Evolutionary conservation across 2,329 filamentous ascomycete genomes (phyloP).

Genomic region (Fusarium oligoseptatum): DNA sequence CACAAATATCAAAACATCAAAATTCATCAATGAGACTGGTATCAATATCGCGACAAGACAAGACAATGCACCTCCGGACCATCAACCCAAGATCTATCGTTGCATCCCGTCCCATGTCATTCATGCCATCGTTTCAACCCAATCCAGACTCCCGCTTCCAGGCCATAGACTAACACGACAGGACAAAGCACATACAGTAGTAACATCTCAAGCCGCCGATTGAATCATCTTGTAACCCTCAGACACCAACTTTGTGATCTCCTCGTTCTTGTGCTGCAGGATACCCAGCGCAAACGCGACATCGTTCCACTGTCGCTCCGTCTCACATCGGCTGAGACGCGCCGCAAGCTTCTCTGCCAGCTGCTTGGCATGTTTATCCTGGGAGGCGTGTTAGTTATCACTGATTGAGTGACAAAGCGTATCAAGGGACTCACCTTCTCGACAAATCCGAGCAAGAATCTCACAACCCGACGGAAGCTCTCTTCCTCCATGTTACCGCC

Average conservation of each 20-base stretch:
- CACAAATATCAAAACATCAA: conserved; percentile 27
- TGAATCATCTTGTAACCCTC: conserved; percentile 83
- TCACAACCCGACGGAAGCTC: conserved; percentile 86
- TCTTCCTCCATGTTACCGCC: conserved; percentile 87
- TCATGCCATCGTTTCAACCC: conserved; percentile 42
- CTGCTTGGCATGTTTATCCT: conserved; percentile 98
- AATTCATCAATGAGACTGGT: conserved; percentile 32
- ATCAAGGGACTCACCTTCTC: conserved; percentile 81
- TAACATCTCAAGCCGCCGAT: conserved; percentile 63
- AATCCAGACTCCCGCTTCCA: conserved; percentile 36
- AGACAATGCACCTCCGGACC: conserved; percentile 15
- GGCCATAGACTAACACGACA: conserved; percentile 4
- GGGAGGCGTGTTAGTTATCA: conserved; percentile 35
- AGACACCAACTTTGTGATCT: conserved; percentile 81
- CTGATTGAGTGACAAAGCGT: background rate
- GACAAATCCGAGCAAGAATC: conserved; percentile 94
- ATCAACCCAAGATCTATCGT: conserved; percentile 40
- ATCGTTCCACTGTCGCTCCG: conserved; percentile 96
- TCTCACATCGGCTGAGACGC: conserved; percentile 86
- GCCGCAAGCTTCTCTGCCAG: conserved; percentile 93
- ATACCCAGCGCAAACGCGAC: conserved; percentile 92
- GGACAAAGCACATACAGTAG: conserved; percentile 5
- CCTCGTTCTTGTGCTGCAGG: conserved; percentile 92
- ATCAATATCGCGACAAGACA: conserved; percentile 36
- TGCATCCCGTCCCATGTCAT: conserved; percentile 35